These are phyloP conservation scores for Hypoxylon rubiginosum DNA, from an alignment of 2,329 filamentous ascomycete species.

Conservation along the genomic window DNA sequence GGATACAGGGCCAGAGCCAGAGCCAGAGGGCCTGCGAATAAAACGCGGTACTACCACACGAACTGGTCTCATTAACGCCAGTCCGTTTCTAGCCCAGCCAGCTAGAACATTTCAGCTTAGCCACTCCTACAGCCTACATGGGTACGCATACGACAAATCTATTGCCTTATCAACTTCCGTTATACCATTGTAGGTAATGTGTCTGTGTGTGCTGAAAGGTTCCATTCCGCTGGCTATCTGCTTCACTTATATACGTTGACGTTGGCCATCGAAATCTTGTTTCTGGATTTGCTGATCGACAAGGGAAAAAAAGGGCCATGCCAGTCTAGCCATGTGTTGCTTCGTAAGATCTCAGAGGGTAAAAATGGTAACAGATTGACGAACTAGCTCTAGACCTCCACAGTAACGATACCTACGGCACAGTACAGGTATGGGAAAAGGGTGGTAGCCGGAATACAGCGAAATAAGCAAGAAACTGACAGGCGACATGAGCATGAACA, in stretches of 20 bases:
- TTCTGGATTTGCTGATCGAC: conserved; percentile 29
- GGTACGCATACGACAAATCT: not conserved
- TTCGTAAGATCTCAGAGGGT: conserved; percentile 32
- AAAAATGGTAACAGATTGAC: conserved; percentile 39
- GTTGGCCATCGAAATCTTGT: conserved; percentile 17
- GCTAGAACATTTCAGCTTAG: conserved; percentile 11
- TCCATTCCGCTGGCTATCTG: conserved; percentile 1
- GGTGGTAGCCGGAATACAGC: conserved; percentile 1
- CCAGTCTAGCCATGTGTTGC: conserved; percentile 35
- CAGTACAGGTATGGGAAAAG: conserved; percentile 10
- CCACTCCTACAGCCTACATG: not conserved
- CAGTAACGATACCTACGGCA: conserved; percentile 15
- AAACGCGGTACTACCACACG: conserved; percentile 8
- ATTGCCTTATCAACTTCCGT: not conserved
- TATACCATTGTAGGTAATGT: conserved; percentile 1
- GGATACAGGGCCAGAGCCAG: conserved; percentile 1
- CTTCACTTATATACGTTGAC: conserved; percentile 5
- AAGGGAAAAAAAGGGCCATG: conserved; percentile 30
- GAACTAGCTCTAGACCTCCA: conserved; percentile 17
- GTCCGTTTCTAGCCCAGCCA: not conserved
- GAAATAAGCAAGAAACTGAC: conserved; percentile 14
- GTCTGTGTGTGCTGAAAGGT: not conserved
- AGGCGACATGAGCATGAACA: conserved; percentile 6
- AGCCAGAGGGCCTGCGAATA: not conserved
- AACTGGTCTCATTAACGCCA: conserved; percentile 4